Conservation (phyloP, 805 yeast species). For the Candida golubevii region DNA sequence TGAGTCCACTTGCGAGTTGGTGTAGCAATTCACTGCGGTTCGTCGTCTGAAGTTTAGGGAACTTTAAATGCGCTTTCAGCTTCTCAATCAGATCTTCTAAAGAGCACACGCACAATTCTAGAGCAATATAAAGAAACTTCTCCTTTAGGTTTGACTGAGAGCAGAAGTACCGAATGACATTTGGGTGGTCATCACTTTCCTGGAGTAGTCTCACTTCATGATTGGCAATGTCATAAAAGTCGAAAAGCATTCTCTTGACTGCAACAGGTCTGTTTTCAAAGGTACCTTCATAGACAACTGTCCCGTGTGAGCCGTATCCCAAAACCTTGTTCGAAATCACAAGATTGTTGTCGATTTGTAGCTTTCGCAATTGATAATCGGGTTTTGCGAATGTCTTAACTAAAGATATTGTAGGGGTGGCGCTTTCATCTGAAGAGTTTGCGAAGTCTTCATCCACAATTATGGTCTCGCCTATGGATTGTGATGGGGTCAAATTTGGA, state of each 20-base stretch:
- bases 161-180: slow-evolving; percentile 88
- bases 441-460: slow-evolving; percentile 7
- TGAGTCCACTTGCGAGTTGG: slow-evolving; percentile 80
- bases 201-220: slow-evolving; percentile 85
- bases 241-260: slow-evolving; percentile 87
- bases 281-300: slow-evolving; percentile 85
- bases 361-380: slow-evolving; percentile 21
- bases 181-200: slow-evolving; percentile 95
- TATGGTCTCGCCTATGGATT: slow-evolving; percentile 4
- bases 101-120: slow-evolving; percentile 87
- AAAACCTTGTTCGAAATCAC: slow-evolving; percentile 68
- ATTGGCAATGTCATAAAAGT: slow-evolving; percentile 89
- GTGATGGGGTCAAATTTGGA: slow-evolving; percentile 3
- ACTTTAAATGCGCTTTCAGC: slow-evolving; percentile 19
- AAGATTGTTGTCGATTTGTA: slow-evolving; percentile 47
- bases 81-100: slow-evolving; percentile 78
- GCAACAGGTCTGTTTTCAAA: slow-evolving; percentile 95
- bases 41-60: slow-evolving; percentile 19
- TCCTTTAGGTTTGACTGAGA: slow-evolving; percentile 75
- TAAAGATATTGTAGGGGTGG: slow-evolving; percentile 23
- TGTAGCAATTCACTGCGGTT: slow-evolving; percentile 44
- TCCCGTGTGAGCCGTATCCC: slow-evolving; percentile 96
- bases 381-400: slow-evolving; percentile 20
- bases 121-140: slow-evolving; percentile 84
- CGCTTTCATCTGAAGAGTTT: slow-evolving; percentile 9